Base-by-base conservation (phyloP, 208 protist genomes). In the Leptomonas pyrrhocoris region DNA sequence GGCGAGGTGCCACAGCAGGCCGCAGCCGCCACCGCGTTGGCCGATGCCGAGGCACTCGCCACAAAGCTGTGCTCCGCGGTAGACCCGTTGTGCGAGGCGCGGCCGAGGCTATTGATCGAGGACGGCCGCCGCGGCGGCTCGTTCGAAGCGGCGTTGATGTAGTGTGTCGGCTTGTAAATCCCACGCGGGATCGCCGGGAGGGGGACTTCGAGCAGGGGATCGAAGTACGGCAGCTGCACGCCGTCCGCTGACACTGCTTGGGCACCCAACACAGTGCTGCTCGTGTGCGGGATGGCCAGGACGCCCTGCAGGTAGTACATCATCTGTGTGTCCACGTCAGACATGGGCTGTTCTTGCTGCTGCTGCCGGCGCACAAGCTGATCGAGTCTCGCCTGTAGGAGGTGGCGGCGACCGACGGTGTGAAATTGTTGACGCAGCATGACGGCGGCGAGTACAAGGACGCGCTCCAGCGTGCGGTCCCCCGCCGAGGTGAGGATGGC, bases 391-490 rank as follows among this genome's bases (percentile, higher is more conserved):
- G 51, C 46, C 42, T 68, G 48, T 13, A 77, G 68, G 16, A 71
- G 25, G 19, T 76, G 70, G 34, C 80, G 71, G 34, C 86, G 81
- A 61, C 62, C 75, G 21, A 79, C 73, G 21, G 70, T 73, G 54
- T 91, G 86, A 42, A 86, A 95, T 50, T 92, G 83, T 31, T 92
- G 86, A 0, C 90, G 86, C 49, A 95, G 73, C 86, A 93, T 89
- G 30, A 93, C 90, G 0, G 90, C 67, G 7, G 90, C 90, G 4
- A 95, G 63, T 21, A 90, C 83, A 28, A 95, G 77, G 16, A 95
- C 90, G 4, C 90, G 81, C 63, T 95, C 86, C n/a, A 93, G 68
- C 31, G 90, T 95, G 25, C 90, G 79, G 58, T 95, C 87, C 2
- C 90, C 90, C 1, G 86, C 86, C 1, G 85, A 95, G 57, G 87